Evolutionary conservation across 306 rosid species (phyloP).

Genomic region (Cyclanthera cordifolia): DNA sequence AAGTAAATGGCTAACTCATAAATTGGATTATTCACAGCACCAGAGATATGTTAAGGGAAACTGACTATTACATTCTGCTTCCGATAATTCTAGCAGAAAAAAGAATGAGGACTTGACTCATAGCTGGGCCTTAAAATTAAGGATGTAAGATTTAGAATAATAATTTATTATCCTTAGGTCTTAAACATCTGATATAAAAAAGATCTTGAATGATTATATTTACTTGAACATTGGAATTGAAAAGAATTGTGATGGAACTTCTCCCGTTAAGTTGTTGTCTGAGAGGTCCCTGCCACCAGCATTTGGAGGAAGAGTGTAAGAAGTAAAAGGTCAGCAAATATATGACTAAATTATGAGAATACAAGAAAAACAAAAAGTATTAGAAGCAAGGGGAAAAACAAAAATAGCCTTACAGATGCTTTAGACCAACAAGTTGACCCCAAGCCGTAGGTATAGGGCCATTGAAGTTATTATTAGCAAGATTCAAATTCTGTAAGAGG

Average conservation of each 20-base stretch:
- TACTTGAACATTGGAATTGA: constrained; percentile 57
- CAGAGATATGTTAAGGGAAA: background rate
- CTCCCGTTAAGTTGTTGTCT: constrained; percentile 54
- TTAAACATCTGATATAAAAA: background rate
- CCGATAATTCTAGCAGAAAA: background rate
- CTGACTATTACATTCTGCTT: background rate
- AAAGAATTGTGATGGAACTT: constrained; percentile 57
- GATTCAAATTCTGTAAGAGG: constrained; percentile 59
- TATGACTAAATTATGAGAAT: constrained; percentile 3
- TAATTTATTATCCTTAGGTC: background rate
- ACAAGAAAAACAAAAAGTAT: background rate
- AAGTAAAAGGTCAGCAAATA: constrained; percentile 9
- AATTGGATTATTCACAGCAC: background rate
- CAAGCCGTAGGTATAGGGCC: constrained; percentile 58
- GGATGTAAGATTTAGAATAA: background rate
- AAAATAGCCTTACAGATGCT: constrained; percentile 52
- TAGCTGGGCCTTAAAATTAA: background rate
- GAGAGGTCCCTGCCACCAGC: constrained; percentile 67
- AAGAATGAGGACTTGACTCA: background rate
- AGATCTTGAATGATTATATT: background rate
- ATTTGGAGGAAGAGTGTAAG: constrained; percentile 13
- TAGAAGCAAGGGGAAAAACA: constrained; percentile 19
- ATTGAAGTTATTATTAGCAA: constrained; percentile 50
- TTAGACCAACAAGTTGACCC: constrained; percentile 56
- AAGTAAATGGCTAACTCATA: background rate